Conservation (phyloP, 345 rosid species). For the Rubroshorea leprosula region DNA sequence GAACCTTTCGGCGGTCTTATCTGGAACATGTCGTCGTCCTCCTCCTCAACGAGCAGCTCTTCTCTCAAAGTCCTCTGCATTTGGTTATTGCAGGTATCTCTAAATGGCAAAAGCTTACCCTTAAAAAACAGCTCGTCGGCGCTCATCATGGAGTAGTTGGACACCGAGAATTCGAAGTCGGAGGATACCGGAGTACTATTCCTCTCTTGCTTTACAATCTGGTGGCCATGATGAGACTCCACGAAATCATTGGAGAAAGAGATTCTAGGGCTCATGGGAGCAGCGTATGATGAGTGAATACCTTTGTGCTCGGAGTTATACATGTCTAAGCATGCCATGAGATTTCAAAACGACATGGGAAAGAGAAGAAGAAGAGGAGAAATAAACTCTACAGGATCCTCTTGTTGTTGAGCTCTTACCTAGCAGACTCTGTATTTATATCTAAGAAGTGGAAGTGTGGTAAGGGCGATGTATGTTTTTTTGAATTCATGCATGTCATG, state of each 20-base stretch:
- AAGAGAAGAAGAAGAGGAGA: constrained; percentile 1
- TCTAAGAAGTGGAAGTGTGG: constrained; percentile 13
- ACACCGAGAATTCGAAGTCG: constrained; percentile 87
- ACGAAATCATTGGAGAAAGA: constrained; percentile 84
- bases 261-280: constrained; percentile 78
- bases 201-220: constrained; percentile 39
- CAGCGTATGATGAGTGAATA: constrained; percentile 27
- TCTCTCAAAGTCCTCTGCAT: constrained; percentile 81
- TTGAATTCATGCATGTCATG: constrained; percentile 36
- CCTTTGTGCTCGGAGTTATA: constrained; percentile 58
- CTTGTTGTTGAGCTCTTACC: constrained; percentile 39
- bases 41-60: constrained; percentile 63
- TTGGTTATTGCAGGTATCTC: constrained; percentile 40
- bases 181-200: constrained; percentile 35
- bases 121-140: constrained; percentile 94
- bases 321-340: constrained; percentile 84
- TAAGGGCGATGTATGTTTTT: constrained; percentile 12
- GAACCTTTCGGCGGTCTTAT: constrained; percentile 54
- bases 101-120: constrained; percentile 83
- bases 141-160: constrained; percentile 79
- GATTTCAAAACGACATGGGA: constrained; percentile 31
- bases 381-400: constrained; percentile 20
- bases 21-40: constrained; percentile 26
- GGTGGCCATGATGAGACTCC: constrained; percentile 53
- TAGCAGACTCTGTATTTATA: constrained; percentile 42